Evolutionary conservation across 345 rosid genomes (phyloP).

Genomic region (Melastoma malabathricum): DNA sequence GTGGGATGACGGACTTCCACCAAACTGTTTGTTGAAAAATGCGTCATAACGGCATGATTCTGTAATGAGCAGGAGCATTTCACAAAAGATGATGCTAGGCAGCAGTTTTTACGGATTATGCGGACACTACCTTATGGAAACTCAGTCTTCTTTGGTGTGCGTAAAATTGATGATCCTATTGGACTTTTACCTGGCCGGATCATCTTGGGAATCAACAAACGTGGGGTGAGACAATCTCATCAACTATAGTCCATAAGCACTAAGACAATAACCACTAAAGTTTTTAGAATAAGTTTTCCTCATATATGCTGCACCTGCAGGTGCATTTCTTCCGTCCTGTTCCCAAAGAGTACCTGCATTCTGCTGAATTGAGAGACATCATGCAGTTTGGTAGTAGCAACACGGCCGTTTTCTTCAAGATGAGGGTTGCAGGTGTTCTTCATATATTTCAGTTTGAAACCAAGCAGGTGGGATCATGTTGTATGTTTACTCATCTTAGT

Average conservation of each 20-base stretch:
- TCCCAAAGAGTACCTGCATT: conserved; percentile 92
- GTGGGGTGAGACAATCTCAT: conserved; percentile 53
- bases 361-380: conserved; percentile 91
- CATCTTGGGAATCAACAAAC: conserved; percentile 86
- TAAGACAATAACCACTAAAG: not conserved
- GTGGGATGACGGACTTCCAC: no score
- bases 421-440: conserved; percentile 99
- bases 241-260: not conserved
- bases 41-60: not conserved
- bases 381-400: conserved; percentile 99
- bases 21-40: no score
- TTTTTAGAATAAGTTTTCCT: not conserved
- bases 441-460: conserved; percentile 97
- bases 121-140: conserved; percentile 84
- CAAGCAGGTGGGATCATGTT: conserved; percentile 50
- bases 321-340: conserved; percentile 97
- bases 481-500: no score
- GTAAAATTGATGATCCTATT: conserved; percentile 96
- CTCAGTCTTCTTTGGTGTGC: conserved; percentile 83
- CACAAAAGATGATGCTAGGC: conserved; percentile 94
- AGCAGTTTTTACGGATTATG: conserved; percentile 74
- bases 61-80: conserved; percentile 50
- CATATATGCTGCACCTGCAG: conserved; percentile 19
- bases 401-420: conserved; percentile 92
- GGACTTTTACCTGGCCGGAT: conserved; percentile 93